Conservation (phyloP, 371 early-diverging fungal genomes). For the Entomophthora muscae region DNA sequence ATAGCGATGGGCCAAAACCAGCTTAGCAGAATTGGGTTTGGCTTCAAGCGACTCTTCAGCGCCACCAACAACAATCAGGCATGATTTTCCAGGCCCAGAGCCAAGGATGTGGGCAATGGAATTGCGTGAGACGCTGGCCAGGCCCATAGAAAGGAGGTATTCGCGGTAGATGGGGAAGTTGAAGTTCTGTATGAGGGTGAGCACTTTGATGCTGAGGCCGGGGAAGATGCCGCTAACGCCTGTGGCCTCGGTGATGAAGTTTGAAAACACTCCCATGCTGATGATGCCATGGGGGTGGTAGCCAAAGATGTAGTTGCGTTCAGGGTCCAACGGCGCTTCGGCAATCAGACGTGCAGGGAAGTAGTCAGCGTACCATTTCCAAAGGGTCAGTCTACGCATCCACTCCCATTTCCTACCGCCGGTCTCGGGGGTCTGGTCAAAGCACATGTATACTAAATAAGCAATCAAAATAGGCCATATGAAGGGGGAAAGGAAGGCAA, state of each 20-base stretch:
- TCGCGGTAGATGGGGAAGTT: slow-evolving; percentile 53
- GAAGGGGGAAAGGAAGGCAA: slow-evolving; percentile 18
- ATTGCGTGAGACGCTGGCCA: slow-evolving; percentile 44
- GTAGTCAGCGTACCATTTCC: slow-evolving; percentile 58
- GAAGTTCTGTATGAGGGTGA: slow-evolving; percentile 39
- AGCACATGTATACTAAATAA: slow-evolving; percentile 36
- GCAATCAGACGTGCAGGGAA: no score
- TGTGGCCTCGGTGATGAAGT: slow-evolving; percentile 56
- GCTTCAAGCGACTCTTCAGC: slow-evolving; percentile 50
- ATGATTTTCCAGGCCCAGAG: no score
- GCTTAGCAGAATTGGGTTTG: slow-evolving; percentile 34
- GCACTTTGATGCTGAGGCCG: no score
- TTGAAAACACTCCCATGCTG: no score
- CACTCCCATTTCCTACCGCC: slow-evolving; percentile 48
- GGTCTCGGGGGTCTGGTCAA: slow-evolving; percentile 36
- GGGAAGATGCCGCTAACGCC: slow-evolving; percentile 39
- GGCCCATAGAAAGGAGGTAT: slow-evolving; percentile 39
- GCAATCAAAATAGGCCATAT: slow-evolving; percentile 42
- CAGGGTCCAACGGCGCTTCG: no score
- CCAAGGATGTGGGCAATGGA: slow-evolving; percentile 51
- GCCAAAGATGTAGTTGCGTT: no score
- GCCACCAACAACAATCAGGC: no score
- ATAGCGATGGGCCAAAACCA: slow-evolving; percentile 42
- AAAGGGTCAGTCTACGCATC: slow-evolving; percentile 29
- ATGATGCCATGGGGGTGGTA: no score